Conservation (phyloP, 495 filamentous ascomycete genomes). For the Trichoderma orchidacearum region DNA sequence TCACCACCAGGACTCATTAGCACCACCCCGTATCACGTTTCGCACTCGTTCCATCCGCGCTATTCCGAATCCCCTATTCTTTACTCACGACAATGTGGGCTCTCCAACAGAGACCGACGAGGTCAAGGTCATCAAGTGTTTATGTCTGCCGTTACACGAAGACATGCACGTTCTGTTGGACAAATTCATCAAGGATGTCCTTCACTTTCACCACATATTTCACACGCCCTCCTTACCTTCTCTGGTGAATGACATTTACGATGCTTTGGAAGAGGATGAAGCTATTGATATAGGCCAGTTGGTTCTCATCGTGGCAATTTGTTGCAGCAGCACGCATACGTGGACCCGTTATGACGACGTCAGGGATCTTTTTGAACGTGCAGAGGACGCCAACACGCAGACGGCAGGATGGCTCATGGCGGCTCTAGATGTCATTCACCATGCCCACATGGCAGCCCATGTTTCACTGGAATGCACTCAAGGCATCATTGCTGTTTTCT, state of each 20-base stretch:
- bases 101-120: not conserved
- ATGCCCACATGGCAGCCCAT: slow-evolving; percentile 11
- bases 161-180: slow-evolving; percentile 25
- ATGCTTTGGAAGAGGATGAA: slow-evolving; percentile 10
- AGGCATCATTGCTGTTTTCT: slow-evolving; percentile 20
- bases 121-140: slow-evolving; percentile 7
- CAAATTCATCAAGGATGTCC: slow-evolving; percentile 23
- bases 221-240: slow-evolving; percentile 22
- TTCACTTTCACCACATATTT: slow-evolving; percentile 24
- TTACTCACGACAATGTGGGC: not conserved
- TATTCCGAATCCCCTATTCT: not conserved
- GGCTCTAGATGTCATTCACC: slow-evolving; percentile 21
- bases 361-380: slow-evolving; percentile 11
- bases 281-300: slow-evolving; percentile 17
- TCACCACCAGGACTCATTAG: not conserved
- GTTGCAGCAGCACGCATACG: slow-evolving; percentile 21
- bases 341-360: slow-evolving; percentile 19
- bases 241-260: slow-evolving; percentile 19
- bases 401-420: slow-evolving; percentile 18
- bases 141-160: slow-evolving; percentile 22
- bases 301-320: slow-evolving; percentile 23
- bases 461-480: slow-evolving; percentile 26
- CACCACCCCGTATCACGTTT: not conserved
- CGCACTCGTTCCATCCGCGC: not conserved
- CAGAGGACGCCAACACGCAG: slow-evolving; percentile 16